phyloP scores from a whole-genome alignment of 306 rosid species.

The Cajanus cajan region DNA sequence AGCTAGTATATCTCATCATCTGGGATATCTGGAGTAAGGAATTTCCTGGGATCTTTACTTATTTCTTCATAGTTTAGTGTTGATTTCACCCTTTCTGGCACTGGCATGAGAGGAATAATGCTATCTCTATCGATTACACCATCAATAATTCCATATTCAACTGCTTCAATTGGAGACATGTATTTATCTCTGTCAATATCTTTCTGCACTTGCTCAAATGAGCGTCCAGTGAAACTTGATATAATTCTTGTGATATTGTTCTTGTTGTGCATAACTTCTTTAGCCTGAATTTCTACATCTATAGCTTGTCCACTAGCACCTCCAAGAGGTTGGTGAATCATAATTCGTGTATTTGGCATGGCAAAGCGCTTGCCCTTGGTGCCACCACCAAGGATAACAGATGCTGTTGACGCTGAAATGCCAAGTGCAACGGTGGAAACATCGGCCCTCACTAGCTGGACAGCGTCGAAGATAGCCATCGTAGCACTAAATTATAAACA shows the following conservation, averaged over 20 bases:
- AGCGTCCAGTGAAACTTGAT: slow-evolving; percentile 72
- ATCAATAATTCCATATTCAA: slow-evolving; percentile 87
- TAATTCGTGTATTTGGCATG: slow-evolving; percentile 92
- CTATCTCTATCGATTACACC: slow-evolving; percentile 80
- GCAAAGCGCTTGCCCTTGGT: slow-evolving; percentile 97
- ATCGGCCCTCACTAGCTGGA: slow-evolving; percentile 97
- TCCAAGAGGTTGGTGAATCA: slow-evolving; percentile 96
- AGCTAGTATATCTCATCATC: slow-evolving; percentile 83
- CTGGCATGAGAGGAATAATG: slow-evolving; percentile 78
- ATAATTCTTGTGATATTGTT: slow-evolving; percentile 65
- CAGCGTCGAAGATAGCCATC: slow-evolving; percentile 85
- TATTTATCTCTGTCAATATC: slow-evolving; percentile 90
- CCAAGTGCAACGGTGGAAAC: slow-evolving; percentile 94
- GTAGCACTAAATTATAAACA: slow-evolving; percentile 61
- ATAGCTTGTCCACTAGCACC: slow-evolving; percentile 97
- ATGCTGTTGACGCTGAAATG: slow-evolving; percentile 87
- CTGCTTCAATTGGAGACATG: slow-evolving; percentile 94
- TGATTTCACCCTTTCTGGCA: slow-evolving; percentile 70
- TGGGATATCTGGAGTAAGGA: slow-evolving; percentile 76
- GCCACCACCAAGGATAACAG: slow-evolving; percentile 90
- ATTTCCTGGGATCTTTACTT: slow-evolving; percentile 60
- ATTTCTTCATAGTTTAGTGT: slow-evolving; percentile 52
- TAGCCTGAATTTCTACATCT: slow-evolving; percentile 94
- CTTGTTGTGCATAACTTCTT: slow-evolving; percentile 81
- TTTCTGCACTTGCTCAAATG: slow-evolving; percentile 77